Evolutionary conservation across 2,329 filamentous ascomycete genomes (phyloP).

Genomic region (Hymenoscyphus occultus): DNA sequence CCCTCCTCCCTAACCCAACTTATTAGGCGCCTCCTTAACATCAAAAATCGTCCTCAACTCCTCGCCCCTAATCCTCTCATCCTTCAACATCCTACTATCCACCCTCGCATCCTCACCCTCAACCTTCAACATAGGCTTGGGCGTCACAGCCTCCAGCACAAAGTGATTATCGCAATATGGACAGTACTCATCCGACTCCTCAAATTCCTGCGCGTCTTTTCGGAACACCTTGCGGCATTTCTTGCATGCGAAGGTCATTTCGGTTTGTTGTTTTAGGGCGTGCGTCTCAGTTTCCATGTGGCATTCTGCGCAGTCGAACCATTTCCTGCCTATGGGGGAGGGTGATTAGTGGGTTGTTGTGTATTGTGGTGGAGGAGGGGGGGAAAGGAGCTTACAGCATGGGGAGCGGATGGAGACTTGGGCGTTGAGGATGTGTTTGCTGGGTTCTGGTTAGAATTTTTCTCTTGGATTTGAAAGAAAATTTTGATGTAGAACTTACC

Average conservation of each 20-base stretch:
- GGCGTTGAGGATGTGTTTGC: slow-evolving; percentile 97
- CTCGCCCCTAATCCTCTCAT: slow-evolving; percentile 68
- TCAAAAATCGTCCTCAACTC: slow-evolving; percentile 69
- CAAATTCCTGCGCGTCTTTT: slow-evolving; percentile 87
- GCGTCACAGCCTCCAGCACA: slow-evolving; percentile 82
- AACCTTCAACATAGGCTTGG: slow-evolving; percentile 77
- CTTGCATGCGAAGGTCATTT: slow-evolving; percentile 96
- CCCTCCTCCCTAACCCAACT: slow-evolving; percentile 58
- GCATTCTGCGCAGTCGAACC: slow-evolving; percentile 98
- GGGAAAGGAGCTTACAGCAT: slow-evolving; percentile 64
- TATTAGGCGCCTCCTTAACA: slow-evolving; percentile 70
- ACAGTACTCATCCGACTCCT: slow-evolving; percentile 97
- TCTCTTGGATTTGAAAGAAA: too few species aligned
- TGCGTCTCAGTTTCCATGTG: slow-evolving; percentile 80
- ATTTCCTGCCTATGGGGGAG: slow-evolving; percentile 69
- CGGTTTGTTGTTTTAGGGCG: slow-evolving; percentile 69
- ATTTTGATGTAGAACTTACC: slow-evolving; percentile 24
- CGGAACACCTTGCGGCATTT: slow-evolving; percentile 99
- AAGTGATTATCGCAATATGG: slow-evolving; percentile 99
- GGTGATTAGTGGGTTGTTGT: not conserved
- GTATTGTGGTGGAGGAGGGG: too few species aligned
- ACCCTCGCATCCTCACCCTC: slow-evolving; percentile 88
- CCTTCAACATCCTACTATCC: slow-evolving; percentile 88
- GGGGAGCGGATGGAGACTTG: slow-evolving; percentile 94
- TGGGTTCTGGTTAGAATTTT: slow-evolving; percentile 38